Base-by-base conservation (phyloP, 23 red algal species). In the Gracilaria vermiculophylla region DNA sequence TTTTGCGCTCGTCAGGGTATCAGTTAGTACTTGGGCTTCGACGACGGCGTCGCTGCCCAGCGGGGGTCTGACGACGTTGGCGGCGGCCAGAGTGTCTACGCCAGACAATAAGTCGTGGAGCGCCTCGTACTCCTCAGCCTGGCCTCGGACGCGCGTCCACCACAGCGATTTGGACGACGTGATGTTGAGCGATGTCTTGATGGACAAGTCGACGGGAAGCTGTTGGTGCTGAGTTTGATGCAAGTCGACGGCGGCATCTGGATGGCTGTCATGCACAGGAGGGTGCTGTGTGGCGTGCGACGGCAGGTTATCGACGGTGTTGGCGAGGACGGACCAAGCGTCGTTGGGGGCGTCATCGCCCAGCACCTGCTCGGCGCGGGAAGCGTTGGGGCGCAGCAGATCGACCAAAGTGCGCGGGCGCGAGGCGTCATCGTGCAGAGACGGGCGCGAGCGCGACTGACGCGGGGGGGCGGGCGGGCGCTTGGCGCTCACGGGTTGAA, bases 291-390 rank as follows among this genome's bases (percentile, higher is more conserved):
- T 69, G 1, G 56, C 50, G 44, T 57, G 6, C 3, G 65, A 76
- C n/a, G 64, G 8, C 21, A 91, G 32, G 51, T 81, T 81, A 56
- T 91, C 75, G 51, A 91, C 25, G 15, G 87, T 81, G 44, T 91
- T 72, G 17, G 57, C 76, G 19, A 91, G 49, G 34, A 24, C 44
- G 51, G 87, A 69, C 87, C 87, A 91, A 11, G 75, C 75, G 34
- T 91, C 75, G 39, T 54, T 62, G 2, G 74, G 87, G 8, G 87
- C 87, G 40, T 80, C 39, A 25, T 80, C 75, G 5, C 87, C 87
- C 11, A 91, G 73, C 17, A 75, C 53, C 27, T 72, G 58, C 29
- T 91, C 87, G 20, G 87, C 87, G 20, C 87, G 73, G 19, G 87
- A 91, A 2, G 74, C 34, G 24, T 24, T 27, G 27, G n/a, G 33